Percentiles rank a stretch among this genome's conserved stretches.
phyloP scores from a whole-genome alignment of 768 basidiomycete species.

The Boletus rufocinnamomeus region DNA sequence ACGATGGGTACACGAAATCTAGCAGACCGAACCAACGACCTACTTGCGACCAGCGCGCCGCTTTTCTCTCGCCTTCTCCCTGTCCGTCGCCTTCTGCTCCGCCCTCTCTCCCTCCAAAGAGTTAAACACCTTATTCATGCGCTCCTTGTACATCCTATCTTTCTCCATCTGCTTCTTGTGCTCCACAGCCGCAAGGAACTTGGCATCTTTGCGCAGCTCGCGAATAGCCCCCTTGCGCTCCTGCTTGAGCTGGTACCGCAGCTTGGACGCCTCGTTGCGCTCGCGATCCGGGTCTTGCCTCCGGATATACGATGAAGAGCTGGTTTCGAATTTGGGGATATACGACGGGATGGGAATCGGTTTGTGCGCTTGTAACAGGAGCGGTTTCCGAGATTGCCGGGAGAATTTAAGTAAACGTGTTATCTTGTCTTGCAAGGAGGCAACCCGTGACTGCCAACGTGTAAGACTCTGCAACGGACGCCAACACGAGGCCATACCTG shows the following conservation, averaged over 20 bases:
- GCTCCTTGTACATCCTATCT: constrained; percentile 75
- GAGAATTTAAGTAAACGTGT: constrained; percentile 72
- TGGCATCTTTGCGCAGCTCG: constrained; percentile 93
- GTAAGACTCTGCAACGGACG: constrained; percentile 12
- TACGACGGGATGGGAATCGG: constrained; percentile 94
- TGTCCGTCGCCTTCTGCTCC: constrained; percentile 91
- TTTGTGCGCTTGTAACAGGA: constrained; percentile 89
- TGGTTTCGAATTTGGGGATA: constrained; percentile 88
- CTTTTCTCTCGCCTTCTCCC: constrained; percentile 78
- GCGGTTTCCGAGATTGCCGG: constrained; percentile 69
- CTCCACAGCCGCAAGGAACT: constrained; percentile 88
- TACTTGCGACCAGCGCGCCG: constrained; percentile 75
- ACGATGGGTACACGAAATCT: too few species aligned
- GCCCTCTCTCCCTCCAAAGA: constrained; percentile 85
- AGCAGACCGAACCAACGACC: not conserved
- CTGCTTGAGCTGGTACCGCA: constrained; percentile 89
- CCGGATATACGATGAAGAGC: constrained; percentile 72
- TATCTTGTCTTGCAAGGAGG: constrained; percentile 50
- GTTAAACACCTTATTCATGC: constrained; percentile 80
- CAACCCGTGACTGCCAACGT: constrained; percentile 47
- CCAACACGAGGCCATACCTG: constrained; percentile 46
- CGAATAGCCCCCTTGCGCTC: constrained; percentile 96
- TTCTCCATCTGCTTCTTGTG: constrained; percentile 84
- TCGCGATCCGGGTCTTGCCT: constrained; percentile 91
- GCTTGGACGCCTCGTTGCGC: constrained; percentile 81